Percentiles rank a stretch among this genome's conserved stretches.
Conservation (phyloP, 176 grass and related monocot genomes). For the Bolboschoenus planiculmis region DNA sequence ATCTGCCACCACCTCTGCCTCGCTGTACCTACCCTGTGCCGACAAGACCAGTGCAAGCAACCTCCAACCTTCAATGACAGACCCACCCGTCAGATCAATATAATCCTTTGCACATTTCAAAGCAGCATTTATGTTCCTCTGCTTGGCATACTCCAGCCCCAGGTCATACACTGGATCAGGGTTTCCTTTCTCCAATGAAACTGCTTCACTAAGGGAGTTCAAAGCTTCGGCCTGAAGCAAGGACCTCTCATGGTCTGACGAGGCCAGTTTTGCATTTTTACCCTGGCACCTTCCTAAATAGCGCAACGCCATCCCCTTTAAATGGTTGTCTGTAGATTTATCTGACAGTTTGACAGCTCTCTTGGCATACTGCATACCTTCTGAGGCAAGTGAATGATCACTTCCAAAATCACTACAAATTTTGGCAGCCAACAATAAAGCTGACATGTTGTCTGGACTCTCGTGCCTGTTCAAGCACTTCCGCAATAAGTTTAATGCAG, state of each 20-base stretch:
- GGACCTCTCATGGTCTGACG: conserved; percentile 79
- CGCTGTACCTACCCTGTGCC: conserved; percentile 68
- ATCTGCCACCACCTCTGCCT: conserved; percentile 86
- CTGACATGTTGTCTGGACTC: conserved; percentile 58
- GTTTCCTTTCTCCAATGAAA: conserved; percentile 43
- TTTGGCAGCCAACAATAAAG: conserved; percentile 79
- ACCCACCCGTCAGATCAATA: conserved; percentile 84
- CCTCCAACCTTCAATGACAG: conserved; percentile 80
- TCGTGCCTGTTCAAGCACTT: conserved; percentile 78
- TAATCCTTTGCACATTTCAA: conserved; percentile 82
- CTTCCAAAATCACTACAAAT: conserved; percentile 47
- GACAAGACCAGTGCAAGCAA: conserved; percentile 86
- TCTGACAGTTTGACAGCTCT: conserved; percentile 47
- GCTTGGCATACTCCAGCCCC: conserved; percentile 77
- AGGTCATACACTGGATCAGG: conserved; percentile 78
- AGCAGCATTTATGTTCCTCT: conserved; percentile 70
- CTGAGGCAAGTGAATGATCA: conserved; percentile 47
- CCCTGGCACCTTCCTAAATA: conserved; percentile 66
- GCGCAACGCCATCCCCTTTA: conserved; percentile 63
- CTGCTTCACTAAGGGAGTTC: conserved; percentile 59
- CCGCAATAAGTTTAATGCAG: conserved; percentile 72
- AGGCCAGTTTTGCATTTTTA: conserved; percentile 64
- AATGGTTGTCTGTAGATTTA: conserved; percentile 37
- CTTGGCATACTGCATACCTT: conserved; percentile 75
- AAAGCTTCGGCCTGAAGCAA: conserved; percentile 72